Evolutionary conservation across 2,329 filamentous ascomycete genomes (phyloP).

Genomic region (Plectosphaerella plurivora): DNA sequence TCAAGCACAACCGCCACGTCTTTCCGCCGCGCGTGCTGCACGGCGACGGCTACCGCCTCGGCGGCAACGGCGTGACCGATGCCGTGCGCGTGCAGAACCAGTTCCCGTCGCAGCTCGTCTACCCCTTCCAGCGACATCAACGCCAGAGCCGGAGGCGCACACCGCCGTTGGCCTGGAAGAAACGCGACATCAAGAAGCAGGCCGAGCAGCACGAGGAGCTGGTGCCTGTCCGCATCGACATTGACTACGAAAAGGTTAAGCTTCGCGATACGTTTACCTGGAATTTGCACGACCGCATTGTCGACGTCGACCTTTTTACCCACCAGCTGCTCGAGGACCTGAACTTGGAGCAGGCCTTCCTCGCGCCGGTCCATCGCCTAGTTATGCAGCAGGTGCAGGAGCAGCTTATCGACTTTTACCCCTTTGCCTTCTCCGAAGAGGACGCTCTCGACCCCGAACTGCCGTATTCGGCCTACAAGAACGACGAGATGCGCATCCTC

Average conservation of each 20-base stretch:
- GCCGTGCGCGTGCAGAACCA: conserved; percentile 15
- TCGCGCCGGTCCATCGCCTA: conserved; percentile 36
- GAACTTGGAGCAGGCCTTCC: conserved; percentile 54
- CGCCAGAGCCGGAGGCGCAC: conserved; percentile 74
- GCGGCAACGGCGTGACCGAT: conserved; percentile 82
- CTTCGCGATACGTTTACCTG: conserved; percentile 97
- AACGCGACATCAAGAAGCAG: conserved; percentile 79
- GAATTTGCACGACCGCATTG: conserved; percentile 90
- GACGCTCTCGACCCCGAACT: conserved; percentile 85
- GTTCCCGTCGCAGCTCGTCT: conserved; percentile 50
- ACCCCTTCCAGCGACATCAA: conserved; percentile 66
- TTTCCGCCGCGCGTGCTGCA: conserved; percentile 56
- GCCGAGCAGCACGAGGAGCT: conserved; percentile 89
- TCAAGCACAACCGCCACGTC: conserved; percentile 49
- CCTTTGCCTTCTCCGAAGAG: conserved; percentile 84
- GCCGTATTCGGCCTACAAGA: conserved; percentile 92
- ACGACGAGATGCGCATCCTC: conserved; percentile 96
- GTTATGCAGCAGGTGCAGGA: conserved; percentile 71
- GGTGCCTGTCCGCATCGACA: conserved; percentile 84
- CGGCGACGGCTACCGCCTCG: conserved; percentile 79
- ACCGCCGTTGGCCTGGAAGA: conserved; percentile 65
- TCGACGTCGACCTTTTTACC: conserved; percentile 77
- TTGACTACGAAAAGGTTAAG: conserved; percentile 94
- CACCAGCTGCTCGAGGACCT: conserved; percentile 90
- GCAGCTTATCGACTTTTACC: conserved; percentile 89